Percentiles rank a stretch among this genome's conserved stretches.
phyloP scores from a whole-genome alignment of 2,329 filamentous ascomycete species.

The Colletotrichum limetticola region DNA sequence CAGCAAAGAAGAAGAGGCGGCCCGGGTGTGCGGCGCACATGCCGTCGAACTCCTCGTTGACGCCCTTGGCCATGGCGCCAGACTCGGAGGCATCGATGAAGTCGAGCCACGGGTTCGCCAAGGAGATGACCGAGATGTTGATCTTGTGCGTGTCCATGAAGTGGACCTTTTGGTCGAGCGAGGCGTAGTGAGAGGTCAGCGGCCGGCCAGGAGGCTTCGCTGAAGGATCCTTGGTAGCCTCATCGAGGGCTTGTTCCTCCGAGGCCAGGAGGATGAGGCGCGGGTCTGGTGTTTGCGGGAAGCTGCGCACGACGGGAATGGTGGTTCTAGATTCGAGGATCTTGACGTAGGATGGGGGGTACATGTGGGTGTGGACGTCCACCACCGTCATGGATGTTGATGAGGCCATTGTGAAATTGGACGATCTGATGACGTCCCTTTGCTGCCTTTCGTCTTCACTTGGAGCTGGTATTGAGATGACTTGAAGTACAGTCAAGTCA shows the following conservation, averaged over 20 bases:
- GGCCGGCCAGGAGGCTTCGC: conserved; percentile 78
- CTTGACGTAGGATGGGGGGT: conserved; percentile 71
- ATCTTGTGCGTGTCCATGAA: conserved; percentile 92
- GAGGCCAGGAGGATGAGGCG: conserved; percentile 73
- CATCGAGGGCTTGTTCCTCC: conserved; percentile 58
- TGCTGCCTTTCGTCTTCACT: neutral
- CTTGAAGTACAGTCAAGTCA: neutral
- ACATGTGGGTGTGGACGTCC: conserved; percentile 78
- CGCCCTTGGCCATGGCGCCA: conserved; percentile 68
- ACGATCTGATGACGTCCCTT: neutral
- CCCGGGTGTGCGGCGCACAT: conserved; percentile 76
- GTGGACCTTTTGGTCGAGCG: conserved; percentile 80
- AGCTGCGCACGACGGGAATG: conserved; percentile 78
- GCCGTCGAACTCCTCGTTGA: conserved; percentile 82
- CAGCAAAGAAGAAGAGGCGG: conserved; percentile 84
- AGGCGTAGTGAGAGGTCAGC: conserved; percentile 85
- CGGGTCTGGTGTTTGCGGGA: conserved; percentile 65
- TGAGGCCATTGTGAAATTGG: conserved; percentile 45
- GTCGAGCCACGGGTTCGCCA: conserved; percentile 95
- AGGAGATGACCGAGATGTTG: conserved; percentile 83
- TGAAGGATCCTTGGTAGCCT: conserved; percentile 63
- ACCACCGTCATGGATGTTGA: conserved; percentile 57
- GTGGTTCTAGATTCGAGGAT: conserved; percentile 67
- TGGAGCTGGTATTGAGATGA: neutral
- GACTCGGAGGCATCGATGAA: conserved; percentile 75